These are phyloP conservation scores for Clonostachys chloroleuca DNA, from an alignment of 2,329 filamentous ascomycete species.

Conservation along the genomic window DNA sequence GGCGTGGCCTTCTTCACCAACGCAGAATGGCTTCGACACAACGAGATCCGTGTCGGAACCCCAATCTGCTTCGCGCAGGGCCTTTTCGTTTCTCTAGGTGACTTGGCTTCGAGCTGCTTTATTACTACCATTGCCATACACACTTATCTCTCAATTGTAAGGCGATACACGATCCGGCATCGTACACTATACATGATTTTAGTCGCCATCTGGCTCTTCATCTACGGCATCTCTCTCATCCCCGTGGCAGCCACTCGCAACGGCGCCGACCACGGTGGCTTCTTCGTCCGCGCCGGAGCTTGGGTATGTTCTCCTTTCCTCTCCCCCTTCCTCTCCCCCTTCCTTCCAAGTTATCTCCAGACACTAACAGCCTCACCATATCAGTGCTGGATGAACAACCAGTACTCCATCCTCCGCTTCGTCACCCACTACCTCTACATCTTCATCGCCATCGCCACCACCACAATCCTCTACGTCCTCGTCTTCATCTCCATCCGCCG, in stretches of 20 bases:
- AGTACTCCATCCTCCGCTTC: conserved; percentile 49
- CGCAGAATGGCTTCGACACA: conserved; percentile 48
- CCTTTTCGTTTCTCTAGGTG: conserved; percentile 64
- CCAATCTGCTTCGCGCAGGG: conserved; percentile 59
- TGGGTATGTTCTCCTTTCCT: conserved; percentile 39
- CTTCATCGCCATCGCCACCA: conserved; percentile 34
- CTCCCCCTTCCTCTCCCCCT: neutral
- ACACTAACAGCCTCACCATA: conserved; percentile 3
- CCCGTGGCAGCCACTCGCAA: conserved; percentile 38
- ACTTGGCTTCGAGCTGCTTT: conserved; percentile 62
- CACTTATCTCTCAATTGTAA: conserved; percentile 60
- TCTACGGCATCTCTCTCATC: conserved; percentile 51
- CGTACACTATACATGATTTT: conserved; percentile 44
- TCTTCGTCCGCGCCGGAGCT: conserved; percentile 61
- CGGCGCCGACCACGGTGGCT: conserved; percentile 31
- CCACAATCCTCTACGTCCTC: conserved; percentile 29
- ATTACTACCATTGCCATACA: conserved; percentile 62
- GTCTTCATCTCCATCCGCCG: conserved; percentile 33
- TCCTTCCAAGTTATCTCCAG: neutral
- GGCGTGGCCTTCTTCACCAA: conserved; percentile 61
- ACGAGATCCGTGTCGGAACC: conserved; percentile 49
- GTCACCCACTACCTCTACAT: conserved; percentile 64
- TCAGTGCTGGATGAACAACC: conserved; percentile 61
- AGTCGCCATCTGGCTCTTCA: conserved; percentile 49
- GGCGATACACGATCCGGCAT: conserved; percentile 45